These are phyloP conservation scores for Abrus pulchellus DNA, from an alignment of 306 rosid species.

Conservation along the genomic window DNA sequence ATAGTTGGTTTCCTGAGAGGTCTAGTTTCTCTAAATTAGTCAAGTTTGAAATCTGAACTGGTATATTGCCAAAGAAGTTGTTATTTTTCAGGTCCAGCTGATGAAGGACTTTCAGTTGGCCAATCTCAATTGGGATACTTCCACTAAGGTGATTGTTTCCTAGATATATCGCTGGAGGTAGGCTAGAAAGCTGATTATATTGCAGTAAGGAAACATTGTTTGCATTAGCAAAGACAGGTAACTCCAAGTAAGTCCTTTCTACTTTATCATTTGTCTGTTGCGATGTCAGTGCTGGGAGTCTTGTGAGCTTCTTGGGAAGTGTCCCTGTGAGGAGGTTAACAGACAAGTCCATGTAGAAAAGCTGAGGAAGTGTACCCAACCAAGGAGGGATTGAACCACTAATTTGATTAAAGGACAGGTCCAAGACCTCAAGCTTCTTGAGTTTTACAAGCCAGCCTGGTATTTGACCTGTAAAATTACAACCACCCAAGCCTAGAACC, in stretches of 20 bases:
- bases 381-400: constrained; percentile 78
- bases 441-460: constrained; percentile 83
- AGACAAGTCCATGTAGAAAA: constrained; percentile 89
- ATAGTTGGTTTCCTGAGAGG: constrained; percentile 72
- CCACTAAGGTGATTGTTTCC: constrained; percentile 72
- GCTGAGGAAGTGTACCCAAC: constrained; percentile 72
- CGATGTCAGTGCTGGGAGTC: constrained; percentile 65
- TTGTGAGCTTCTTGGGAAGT: constrained; percentile 70
- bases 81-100: constrained; percentile 70
- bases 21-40: constrained; percentile 81
- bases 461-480: constrained; percentile 70
- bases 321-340: constrained; percentile 64
- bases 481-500: constrained; percentile 82
- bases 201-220: constrained; percentile 72
- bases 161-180: constrained; percentile 83
- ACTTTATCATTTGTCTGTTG: constrained; percentile 57
- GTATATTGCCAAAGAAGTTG: constrained; percentile 80
- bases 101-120: constrained; percentile 68
- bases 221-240: constrained; percentile 86
- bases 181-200: constrained; percentile 81
- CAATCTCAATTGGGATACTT: constrained; percentile 71
- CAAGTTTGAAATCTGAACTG: constrained; percentile 71
- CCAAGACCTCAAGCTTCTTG: constrained; percentile 73
- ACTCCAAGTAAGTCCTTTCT: constrained; percentile 68
- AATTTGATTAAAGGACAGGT: constrained; percentile 71